Evolutionary conservation across 257 asterid species (phyloP), one percentile per base, ranked within the genome.

Genomic region (Ocimum tenuiflorum): DNA sequence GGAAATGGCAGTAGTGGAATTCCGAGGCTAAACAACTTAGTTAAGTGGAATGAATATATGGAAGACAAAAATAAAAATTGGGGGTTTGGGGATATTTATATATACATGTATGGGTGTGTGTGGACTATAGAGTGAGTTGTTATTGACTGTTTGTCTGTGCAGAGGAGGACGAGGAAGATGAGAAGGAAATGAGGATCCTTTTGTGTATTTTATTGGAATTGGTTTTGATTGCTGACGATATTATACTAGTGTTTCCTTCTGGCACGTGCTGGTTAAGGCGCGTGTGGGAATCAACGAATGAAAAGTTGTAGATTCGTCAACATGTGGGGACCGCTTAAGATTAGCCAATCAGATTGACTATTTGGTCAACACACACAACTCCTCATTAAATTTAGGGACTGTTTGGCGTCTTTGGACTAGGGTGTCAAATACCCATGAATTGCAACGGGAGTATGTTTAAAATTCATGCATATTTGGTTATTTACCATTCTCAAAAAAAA

Each of bases 241-340:
- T 35, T 65, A 67, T 45, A 63, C 50, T n/a, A 42, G 51, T 39
- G 59, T 55, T 71, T 61, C 68, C 73, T 60, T 63, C 60, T 60
- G 48, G 82, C 88, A 85, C 88, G 90, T 80, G 88, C 84, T 71
- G 20, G 29, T 50, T 13, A 39, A 1, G 78, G 90, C 92, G 90
- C 85, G 90, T 88, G 92, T 55, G 69, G 8, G 62, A 66, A 81
- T 79, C 81, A 67, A 62, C 88, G 78, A 76, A 75, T 77, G 63
- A 31, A 50, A 49, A 54, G 67, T 60, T 61, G 55, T 2, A 60
- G 52, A 65, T 80, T 81, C 52, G 80, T 80, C 86, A 81, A 73
- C 64, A 74, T 20, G 29, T 36, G 74, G 84, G 75, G n/a, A 2
- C 84, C 75, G 35, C 17, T 29, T 17, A 8, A 52, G 49, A 43